phyloP scores from a whole-genome alignment of 768 basidiomycete species.

The Leccinum variicolor region DNA sequence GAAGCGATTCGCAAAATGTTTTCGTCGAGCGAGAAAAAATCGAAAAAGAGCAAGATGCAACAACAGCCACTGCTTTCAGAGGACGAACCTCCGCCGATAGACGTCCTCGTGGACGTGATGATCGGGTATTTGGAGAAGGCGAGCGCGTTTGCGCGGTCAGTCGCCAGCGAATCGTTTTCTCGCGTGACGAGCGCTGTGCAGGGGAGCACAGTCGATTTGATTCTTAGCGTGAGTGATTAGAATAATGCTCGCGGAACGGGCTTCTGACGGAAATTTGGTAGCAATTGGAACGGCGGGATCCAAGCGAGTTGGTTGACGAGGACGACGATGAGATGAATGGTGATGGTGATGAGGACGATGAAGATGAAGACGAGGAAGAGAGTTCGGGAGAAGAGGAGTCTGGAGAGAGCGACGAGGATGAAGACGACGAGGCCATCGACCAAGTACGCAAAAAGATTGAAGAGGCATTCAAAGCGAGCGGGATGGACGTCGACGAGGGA shows the following conservation, averaged over 20 bases:
- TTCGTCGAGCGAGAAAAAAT: slow-evolving; percentile 37
- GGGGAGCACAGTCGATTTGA: slow-evolving; percentile 72
- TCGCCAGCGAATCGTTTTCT: slow-evolving; percentile 79
- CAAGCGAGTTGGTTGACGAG: slow-evolving; percentile 45
- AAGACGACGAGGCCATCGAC: slow-evolving; percentile 41
- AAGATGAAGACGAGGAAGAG: slow-evolving; percentile 35
- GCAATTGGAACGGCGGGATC: slow-evolving; percentile 81
- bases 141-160: slow-evolving; percentile 72
- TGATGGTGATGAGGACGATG: slow-evolving; percentile 32
- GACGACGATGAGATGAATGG: slow-evolving; percentile 46
- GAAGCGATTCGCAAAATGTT: slow-evolving; percentile 60
- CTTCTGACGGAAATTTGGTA: slow-evolving; percentile 30
- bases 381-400: slow-evolving; percentile 31
- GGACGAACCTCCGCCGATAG: slow-evolving; percentile 59
- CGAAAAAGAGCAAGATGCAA: slow-evolving; percentile 33
- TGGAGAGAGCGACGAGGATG: slow-evolving; percentile 41
- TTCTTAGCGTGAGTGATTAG: slow-evolving; percentile 67
- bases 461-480: slow-evolving; percentile 58
- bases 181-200: slow-evolving; percentile 64
- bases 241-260: neutral
- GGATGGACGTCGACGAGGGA: slow-evolving; percentile 47
- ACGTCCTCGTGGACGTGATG: slow-evolving; percentile 83
- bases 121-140: slow-evolving; percentile 87
- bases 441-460: slow-evolving; percentile 69
- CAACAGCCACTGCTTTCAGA: neutral